phyloP scores from a whole-genome alignment of 2,329 filamentous ascomycete genomes.

The Fusarium algeriense region DNA sequence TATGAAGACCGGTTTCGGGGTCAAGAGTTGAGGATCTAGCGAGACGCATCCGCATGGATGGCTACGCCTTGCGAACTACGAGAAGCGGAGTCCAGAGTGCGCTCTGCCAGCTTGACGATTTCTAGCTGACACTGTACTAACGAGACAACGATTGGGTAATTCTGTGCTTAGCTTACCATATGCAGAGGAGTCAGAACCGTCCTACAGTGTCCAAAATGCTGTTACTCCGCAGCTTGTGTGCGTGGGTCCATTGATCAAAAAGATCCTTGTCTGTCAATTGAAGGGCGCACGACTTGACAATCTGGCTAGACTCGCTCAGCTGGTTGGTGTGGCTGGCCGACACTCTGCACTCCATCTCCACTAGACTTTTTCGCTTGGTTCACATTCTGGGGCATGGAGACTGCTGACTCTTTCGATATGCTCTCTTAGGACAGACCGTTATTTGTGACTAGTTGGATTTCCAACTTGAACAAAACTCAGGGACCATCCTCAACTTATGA shows the following conservation, averaged over 20 bases:
- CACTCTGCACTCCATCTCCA: slow-evolving; percentile 31
- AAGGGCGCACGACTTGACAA: slow-evolving; percentile 48
- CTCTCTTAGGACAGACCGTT: slow-evolving; percentile 20
- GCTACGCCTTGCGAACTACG: slow-evolving; percentile 47
- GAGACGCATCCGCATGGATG: slow-evolving; percentile 23
- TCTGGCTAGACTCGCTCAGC: slow-evolving; percentile 39
- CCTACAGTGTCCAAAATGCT: slow-evolving; percentile 38
- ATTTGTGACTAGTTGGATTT: slow-evolving; percentile 18
- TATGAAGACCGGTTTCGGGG: slow-evolving; percentile 43
- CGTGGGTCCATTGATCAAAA: slow-evolving; percentile 30
- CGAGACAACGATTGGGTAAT: slow-evolving; percentile 23
- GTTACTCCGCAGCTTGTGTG: slow-evolving; percentile 21
- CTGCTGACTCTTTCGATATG: slow-evolving; percentile 36
- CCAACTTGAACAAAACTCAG: slow-evolving; percentile 46
- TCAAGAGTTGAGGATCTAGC: slow-evolving; percentile 4
- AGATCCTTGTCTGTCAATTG: slow-evolving; percentile 47
- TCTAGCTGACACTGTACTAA: slow-evolving; percentile 29
- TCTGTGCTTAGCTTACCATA: neutral
- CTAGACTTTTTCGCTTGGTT: slow-evolving; percentile 17
- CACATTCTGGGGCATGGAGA: slow-evolving; percentile 20
- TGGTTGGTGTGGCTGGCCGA: slow-evolving; percentile 40
- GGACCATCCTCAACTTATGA: slow-evolving; percentile 23
- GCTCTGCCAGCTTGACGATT: slow-evolving; percentile 24
- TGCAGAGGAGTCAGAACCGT: neutral
- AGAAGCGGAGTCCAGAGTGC: slow-evolving; percentile 44